A percentile compares a stretch with the other conserved stretches of the same genome.
These are phyloP conservation scores for Colletotrichum tabaci DNA, from an alignment of 2,329 filamentous ascomycete genomes.

Conservation along the genomic window DNA sequence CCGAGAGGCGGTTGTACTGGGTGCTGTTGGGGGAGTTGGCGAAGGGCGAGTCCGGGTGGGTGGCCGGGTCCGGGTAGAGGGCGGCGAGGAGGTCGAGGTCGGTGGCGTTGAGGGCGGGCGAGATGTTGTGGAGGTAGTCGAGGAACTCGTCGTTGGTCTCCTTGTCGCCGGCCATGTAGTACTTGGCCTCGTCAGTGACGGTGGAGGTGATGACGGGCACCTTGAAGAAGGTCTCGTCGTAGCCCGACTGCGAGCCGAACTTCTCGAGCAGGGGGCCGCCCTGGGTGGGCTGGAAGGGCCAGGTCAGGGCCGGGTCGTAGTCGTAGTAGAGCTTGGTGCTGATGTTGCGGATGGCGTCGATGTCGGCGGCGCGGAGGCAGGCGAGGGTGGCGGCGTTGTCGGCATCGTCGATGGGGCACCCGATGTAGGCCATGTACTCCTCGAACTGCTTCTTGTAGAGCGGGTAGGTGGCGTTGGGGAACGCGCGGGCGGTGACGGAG, in stretches of 20 bases:
- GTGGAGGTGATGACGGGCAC: conserved; percentile 56
- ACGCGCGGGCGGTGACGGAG: conserved; percentile 58
- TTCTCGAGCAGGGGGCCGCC: conserved; percentile 63
- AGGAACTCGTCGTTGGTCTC: conserved; percentile 55
- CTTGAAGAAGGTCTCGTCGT: conserved; percentile 55
- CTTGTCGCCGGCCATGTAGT: conserved; percentile 50
- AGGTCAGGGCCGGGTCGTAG: conserved; percentile 70
- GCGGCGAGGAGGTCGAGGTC: conserved; percentile 49
- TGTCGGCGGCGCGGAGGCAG: conserved; percentile 64
- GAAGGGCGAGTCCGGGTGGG: conserved; percentile 52
- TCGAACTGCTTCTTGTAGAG: conserved; percentile 67
- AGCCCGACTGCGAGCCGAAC: conserved; percentile 57
- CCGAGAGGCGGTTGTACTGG: conserved; percentile 61
- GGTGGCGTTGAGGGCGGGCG: conserved; percentile 47
- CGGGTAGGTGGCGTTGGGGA: conserved; percentile 53
- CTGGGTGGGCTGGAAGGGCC: conserved; percentile 65
- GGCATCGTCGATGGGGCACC: conserved; percentile 63
- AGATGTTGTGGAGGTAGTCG: conserved; percentile 54
- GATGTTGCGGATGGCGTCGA: conserved; percentile 70
- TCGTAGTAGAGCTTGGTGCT: conserved; percentile 72
- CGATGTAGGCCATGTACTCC: conserved; percentile 63
- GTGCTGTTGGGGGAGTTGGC: conserved; percentile 56
- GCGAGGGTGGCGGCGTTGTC: conserved; percentile 68
- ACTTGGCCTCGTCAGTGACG: conserved; percentile 55
- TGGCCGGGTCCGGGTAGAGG: conserved; percentile 55